These are phyloP conservation scores for Penicillium sp. DNA, from an alignment of 2,329 filamentous ascomycete genomes.

Conservation along the genomic window DNA sequence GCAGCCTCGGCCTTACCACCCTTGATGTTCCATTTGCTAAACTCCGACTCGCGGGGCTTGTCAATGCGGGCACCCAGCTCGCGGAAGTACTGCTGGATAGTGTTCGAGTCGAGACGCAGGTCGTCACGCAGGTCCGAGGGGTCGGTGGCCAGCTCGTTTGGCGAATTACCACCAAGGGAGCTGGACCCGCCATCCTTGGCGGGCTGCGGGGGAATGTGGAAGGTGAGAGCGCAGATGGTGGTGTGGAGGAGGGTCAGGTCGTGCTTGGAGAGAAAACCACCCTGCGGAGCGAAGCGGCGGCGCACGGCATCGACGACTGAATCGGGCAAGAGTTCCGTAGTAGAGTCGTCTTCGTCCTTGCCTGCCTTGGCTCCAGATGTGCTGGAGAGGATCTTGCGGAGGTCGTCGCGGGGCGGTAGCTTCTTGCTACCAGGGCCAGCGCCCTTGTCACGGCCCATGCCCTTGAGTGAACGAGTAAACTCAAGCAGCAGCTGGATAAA, in stretches of 20 bases:
- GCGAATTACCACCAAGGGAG: slow-evolving; percentile 37
- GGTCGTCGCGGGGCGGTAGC: slow-evolving; percentile 42
- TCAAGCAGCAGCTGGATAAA: slow-evolving; percentile 49
- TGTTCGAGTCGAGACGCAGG: slow-evolving; percentile 40
- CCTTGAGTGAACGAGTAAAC: slow-evolving; percentile 40
- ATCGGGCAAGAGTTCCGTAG: slow-evolving; percentile 34
- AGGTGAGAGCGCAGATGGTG: slow-evolving; percentile 48
- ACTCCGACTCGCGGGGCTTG: slow-evolving; percentile 44
- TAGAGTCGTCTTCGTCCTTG: slow-evolving; percentile 18
- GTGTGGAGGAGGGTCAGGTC: slow-evolving; percentile 48
- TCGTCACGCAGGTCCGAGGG: slow-evolving; percentile 49
- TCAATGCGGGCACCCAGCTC: slow-evolving; percentile 50
- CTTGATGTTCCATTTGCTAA: slow-evolving; percentile 49
- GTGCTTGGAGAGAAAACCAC: slow-evolving; percentile 37
- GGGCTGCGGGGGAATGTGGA: slow-evolving; percentile 48
- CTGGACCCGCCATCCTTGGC: slow-evolving; percentile 39
- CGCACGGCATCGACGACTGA: slow-evolving; percentile 44
- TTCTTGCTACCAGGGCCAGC: slow-evolving; percentile 41
- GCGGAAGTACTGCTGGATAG: slow-evolving; percentile 45
- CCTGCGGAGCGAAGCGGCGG: slow-evolving; percentile 44
- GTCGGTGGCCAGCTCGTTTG: slow-evolving; percentile 45
- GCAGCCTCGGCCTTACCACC: slow-evolving; percentile 62
- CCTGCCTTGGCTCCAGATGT: slow-evolving; percentile 22
- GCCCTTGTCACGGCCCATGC: slow-evolving; percentile 27
- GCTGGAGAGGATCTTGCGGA: slow-evolving; percentile 39